Base-by-base conservation (phyloP, 352 stramenopile genomes). In the Globisporangium uncinulatum region DNA sequence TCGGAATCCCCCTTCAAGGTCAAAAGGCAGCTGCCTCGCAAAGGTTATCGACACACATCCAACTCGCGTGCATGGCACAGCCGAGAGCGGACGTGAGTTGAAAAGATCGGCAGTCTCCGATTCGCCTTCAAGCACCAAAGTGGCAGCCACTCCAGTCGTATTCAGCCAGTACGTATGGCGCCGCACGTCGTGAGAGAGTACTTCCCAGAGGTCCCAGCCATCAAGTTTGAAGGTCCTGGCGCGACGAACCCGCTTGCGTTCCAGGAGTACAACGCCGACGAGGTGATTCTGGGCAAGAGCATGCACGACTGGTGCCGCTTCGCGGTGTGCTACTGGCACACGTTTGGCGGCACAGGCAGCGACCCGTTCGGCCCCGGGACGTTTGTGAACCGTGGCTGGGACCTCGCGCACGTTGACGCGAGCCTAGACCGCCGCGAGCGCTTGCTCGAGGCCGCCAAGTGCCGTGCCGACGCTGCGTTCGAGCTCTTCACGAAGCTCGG, bases 401-500 rank as follows among this genome's bases (percentile, higher is more conserved):
- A 79, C 57, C 39, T 56, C 43, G 36, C 24, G 31, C 50, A 65
- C 34, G n/a, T 44, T 1, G 21, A 14, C n/a, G 39, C 55, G 44
- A 67, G 24, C 70, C 70, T 58, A 76, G 83, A 65, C 65, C 76
- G 52, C 24, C 66, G 51, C 7, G 68, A 74, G 19, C 70, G 87
- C 36, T 53, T 74, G 29, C 63, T 96, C 20, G 80, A 87, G 34
- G 67, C 87, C 29, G 81, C 82, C 50, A 88, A 89, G 63, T 71
- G 81, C 54, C 81, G 83, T 52, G 74, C 79, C 44, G 78, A 93
- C 66, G 87, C 85, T 8, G 81, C 82, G 45, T 96, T 96, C 68
- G 87, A 96, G 73, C 69, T 95, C 48, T 90, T 95, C 65, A 83
- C 69, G 32, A 94, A 93, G 63, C 72, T 96, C 15, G 87, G 83